phyloP scores from a whole-genome alignment of 2,329 filamentous ascomycete genomes.

The Neospermospora avenae region DNA sequence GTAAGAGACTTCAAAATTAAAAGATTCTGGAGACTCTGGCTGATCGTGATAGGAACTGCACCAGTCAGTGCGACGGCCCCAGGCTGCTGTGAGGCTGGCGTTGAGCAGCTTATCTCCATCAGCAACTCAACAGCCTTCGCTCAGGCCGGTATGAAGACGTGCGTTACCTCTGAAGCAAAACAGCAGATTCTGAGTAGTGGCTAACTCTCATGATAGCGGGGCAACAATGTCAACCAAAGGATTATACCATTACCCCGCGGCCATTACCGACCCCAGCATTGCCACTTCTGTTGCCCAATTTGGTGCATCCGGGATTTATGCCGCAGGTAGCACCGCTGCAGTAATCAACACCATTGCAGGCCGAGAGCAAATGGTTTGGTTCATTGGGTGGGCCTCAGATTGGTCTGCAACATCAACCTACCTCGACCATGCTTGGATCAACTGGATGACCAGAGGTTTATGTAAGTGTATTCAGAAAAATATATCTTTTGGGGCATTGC shows the following conservation, averaged over 20 bases:
- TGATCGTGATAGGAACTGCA: background rate
- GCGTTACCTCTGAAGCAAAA: background rate
- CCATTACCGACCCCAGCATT: constrained; percentile 50
- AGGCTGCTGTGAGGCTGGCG: constrained; percentile 44
- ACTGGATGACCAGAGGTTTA: constrained; percentile 57
- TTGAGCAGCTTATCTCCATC: constrained; percentile 51
- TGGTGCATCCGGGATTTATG: constrained; percentile 41
- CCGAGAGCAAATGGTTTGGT: constrained; percentile 60
- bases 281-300: constrained; percentile 54
- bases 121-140: constrained; percentile 49
- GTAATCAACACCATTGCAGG: constrained; percentile 57
- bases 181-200: background rate
- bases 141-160: constrained; percentile 46
- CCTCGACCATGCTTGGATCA: constrained; percentile 59
- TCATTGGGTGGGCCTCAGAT: constrained; percentile 44
- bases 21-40: background rate
- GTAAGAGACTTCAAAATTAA: background rate
- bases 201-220: constrained; percentile 24
- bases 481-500: constrained; percentile 24
- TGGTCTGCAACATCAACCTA: constrained; percentile 50
- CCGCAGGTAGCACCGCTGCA: constrained; percentile 40
- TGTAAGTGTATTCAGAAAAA: constrained; percentile 40
- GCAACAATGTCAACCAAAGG: constrained; percentile 47
- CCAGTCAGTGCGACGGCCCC: background rate
- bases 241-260: constrained; percentile 59